Evolutionary conservation across 2,329 filamentous ascomycete species (phyloP).

Genomic region (Amesomyces nigricolor): DNA sequence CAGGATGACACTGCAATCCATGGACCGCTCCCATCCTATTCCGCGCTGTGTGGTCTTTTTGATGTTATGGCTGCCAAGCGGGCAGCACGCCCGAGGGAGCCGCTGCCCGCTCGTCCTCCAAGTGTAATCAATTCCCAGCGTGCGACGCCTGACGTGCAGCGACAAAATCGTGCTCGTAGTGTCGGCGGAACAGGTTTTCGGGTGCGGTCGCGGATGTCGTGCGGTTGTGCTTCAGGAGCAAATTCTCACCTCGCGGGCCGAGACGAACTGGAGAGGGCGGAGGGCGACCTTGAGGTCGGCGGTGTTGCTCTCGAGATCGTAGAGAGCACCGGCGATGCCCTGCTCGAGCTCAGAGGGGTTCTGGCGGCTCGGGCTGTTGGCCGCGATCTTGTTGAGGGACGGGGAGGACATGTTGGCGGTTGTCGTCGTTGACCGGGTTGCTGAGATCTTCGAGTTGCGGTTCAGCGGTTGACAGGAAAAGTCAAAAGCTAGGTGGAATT

Average conservation of each 20-base stretch:
- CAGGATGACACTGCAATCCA: constrained; percentile 53
- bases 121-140: constrained; percentile 26
- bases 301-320: constrained; percentile 99
- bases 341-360: constrained; percentile 97
- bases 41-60: constrained; percentile 37
- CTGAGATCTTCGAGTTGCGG: constrained; percentile 10
- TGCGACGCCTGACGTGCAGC: constrained; percentile 24
- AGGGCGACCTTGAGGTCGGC: constrained; percentile 94
- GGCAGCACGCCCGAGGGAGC: constrained; percentile 16
- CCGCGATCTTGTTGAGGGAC: constrained; percentile 95
- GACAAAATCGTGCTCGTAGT: constrained; percentile 20
- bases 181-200: constrained; percentile 43
- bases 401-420: constrained; percentile 57
- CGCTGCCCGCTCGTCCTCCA: constrained; percentile 21
- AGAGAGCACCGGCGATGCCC: constrained; percentile 93
- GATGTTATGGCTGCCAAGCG: constrained; percentile 25
- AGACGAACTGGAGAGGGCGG: constrained; percentile 97
- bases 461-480: constrained; percentile 14
- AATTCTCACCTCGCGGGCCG: constrained; percentile 94
- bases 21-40: constrained; percentile 74
- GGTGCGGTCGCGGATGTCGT: constrained; percentile 30
- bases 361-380: constrained; percentile 92
- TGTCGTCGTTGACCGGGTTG: constrained; percentile 25
- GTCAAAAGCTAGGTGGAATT: constrained; percentile 11
- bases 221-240: constrained; percentile 28